phyloP scores from a whole-genome alignment of 148 eudicot genomes.

The Drosera capensis region DNA sequence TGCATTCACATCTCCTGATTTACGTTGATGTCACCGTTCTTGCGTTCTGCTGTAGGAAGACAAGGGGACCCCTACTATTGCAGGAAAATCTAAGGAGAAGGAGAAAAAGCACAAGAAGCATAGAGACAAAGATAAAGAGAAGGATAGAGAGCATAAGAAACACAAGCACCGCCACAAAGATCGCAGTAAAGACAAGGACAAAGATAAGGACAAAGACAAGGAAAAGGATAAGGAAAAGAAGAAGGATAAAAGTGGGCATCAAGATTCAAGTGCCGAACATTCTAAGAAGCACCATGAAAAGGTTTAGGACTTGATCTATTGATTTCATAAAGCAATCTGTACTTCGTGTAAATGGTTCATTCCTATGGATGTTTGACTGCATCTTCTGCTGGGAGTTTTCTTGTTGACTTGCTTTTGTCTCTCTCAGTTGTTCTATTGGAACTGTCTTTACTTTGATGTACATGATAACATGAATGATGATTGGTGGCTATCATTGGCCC shows the following conservation, averaged over 20 bases:
- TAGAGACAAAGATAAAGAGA: constrained; percentile 75
- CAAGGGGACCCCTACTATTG: constrained; percentile 70
- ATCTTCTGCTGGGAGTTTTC: too few species aligned
- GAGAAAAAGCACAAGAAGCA: constrained; percentile 85
- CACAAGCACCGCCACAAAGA: constrained; percentile 92
- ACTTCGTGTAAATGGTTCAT: not conserved
- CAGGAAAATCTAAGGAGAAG: constrained; percentile 82
- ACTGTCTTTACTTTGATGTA: too few species aligned
- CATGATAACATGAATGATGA: too few species aligned
- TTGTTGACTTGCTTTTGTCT: too few species aligned
- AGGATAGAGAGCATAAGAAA: constrained; percentile 93
- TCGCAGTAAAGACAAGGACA: constrained; percentile 62
- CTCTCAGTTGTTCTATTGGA: too few species aligned
- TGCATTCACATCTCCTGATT: not conserved
- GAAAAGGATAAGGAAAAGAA: constrained; percentile 33
- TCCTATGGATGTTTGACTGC: not conserved
- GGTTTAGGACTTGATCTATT: constrained; percentile 25
- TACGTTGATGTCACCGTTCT: not conserved
- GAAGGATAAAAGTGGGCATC: constrained; percentile 67
- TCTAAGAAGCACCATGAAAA: constrained; percentile 79
- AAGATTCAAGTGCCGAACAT: constrained; percentile 63
- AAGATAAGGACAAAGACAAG: constrained; percentile 41
- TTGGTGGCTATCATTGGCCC: too few species aligned
- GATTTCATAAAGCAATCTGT: not conserved
- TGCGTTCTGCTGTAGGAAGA: constrained; percentile 38